Conservation (phyloP, 257 asterid species). For the Petrea volubilis region DNA sequence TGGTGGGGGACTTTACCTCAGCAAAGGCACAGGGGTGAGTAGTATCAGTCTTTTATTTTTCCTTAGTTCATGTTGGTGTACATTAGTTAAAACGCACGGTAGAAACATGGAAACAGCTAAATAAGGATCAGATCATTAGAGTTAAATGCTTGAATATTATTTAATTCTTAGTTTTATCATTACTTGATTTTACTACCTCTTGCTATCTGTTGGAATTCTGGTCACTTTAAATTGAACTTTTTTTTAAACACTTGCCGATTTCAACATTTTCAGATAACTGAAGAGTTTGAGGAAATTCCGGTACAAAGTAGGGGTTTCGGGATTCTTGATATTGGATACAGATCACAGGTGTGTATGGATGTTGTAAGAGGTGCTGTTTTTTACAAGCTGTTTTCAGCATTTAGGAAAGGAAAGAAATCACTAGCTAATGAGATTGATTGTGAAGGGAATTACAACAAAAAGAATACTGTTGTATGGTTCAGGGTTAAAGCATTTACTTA, state of each 20-base stretch:
- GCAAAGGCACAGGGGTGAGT: conserved; percentile 94
- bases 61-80: not conserved
- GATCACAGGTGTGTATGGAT: conserved; percentile 58
- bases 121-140: too few relatives aligned
- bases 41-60: not conserved
- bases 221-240: not conserved
- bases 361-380: not conserved
- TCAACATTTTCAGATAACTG: conserved; percentile 52
- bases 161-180: too few relatives aligned
- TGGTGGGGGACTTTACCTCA: conserved; percentile 97
- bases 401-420: not conserved
- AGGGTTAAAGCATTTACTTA: too few relatives aligned
- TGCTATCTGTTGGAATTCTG: not conserved
- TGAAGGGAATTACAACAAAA: not conserved
- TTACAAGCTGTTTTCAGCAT: not conserved
- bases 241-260: not conserved
- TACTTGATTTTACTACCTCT: too few relatives aligned
- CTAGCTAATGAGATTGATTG: not conserved
- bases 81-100: not conserved
- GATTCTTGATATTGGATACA: conserved; percentile 86
- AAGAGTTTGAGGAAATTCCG: conserved; percentile 73
- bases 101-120: too few relatives aligned
- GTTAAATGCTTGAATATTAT: too few relatives aligned
- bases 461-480: too few relatives aligned
- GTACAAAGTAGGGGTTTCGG: conserved; percentile 92